Evolutionary conservation across 148 eudicot species (phyloP).

Genomic region (Spergularia bocconei): DNA sequence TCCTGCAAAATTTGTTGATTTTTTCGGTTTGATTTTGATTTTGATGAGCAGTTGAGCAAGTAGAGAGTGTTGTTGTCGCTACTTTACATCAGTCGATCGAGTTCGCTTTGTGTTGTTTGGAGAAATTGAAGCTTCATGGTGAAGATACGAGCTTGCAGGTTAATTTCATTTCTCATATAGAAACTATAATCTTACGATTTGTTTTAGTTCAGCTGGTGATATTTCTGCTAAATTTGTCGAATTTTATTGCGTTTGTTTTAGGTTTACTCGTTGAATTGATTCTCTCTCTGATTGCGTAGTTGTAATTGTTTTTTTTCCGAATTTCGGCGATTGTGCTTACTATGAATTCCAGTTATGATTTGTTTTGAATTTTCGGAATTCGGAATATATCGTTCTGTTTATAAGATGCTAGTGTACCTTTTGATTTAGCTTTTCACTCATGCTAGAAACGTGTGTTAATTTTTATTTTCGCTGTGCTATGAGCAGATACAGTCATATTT

Average conservation of each 20-base stretch:
- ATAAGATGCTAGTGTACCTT: background rate
- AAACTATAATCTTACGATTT: too few species aligned
- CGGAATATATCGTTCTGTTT: background rate
- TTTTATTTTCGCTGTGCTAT: background rate
- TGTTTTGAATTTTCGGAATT: too few species aligned
- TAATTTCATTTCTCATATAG: constrained; percentile 12
- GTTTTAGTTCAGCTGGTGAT: too few species aligned
- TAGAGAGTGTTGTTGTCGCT: constrained; percentile 67
- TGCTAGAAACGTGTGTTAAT: background rate
- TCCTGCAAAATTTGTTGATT: background rate
- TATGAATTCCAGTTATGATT: background rate
- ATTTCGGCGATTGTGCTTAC: background rate
- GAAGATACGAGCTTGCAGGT: constrained; percentile 83
- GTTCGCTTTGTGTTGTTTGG: constrained; percentile 77
- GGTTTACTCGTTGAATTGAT: background rate
- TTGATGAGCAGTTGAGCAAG: constrained; percentile 65
- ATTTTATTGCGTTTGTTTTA: constrained; percentile 3
- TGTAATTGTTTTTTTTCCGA: background rate
- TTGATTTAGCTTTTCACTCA: background rate
- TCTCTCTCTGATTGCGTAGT: background rate
- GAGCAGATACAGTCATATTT: background rate
- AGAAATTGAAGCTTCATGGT: constrained; percentile 40
- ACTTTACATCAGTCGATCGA: constrained; percentile 66
- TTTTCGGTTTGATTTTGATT: background rate
- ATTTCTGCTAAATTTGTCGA: too few species aligned